Percentiles rank a stretch among this genome's conserved stretches.
phyloP scores from a whole-genome alignment of 2,329 filamentous ascomycete species.

The Delphinella strobiligena region DNA sequence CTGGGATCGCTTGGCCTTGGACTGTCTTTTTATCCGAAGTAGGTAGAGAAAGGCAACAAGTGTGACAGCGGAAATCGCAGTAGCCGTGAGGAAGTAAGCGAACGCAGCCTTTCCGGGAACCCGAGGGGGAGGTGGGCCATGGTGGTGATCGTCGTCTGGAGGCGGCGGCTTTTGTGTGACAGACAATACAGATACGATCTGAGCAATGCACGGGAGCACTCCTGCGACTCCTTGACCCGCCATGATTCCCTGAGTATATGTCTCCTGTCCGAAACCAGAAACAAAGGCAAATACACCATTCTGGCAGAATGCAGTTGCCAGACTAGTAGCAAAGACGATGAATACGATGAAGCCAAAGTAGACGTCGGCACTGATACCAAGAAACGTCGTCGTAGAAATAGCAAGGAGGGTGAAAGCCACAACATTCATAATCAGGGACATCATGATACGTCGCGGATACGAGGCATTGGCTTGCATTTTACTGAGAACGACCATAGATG shows the following conservation, averaged over 20 bases:
- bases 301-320: slow-evolving; percentile 75
- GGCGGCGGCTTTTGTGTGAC: slow-evolving; percentile 29
- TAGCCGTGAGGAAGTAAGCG: slow-evolving; percentile 82
- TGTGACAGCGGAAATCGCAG: slow-evolving; percentile 57
- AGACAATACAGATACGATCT: slow-evolving; percentile 71
- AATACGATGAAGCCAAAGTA: slow-evolving; percentile 76
- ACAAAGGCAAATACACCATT: slow-evolving; percentile 93
- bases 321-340: slow-evolving; percentile 68
- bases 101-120: slow-evolving; percentile 62
- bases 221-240: slow-evolving; percentile 85
- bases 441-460: slow-evolving; percentile 76
- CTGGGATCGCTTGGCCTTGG: slow-evolving; percentile 13
- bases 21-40: slow-evolving; percentile 38
- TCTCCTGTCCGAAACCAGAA: slow-evolving; percentile 67
- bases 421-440: slow-evolving; percentile 67
- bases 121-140: slow-evolving; percentile 18
- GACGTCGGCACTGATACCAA: slow-evolving; percentile 44
- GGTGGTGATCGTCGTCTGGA: slow-evolving; percentile 21
- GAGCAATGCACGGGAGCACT: slow-evolving; percentile 75
- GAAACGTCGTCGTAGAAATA: slow-evolving; percentile 61
- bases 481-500: slow-evolving; percentile 62
- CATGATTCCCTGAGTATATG: slow-evolving; percentile 96
- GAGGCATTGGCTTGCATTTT: slow-evolving; percentile 71
- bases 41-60: slow-evolving; percentile 66
- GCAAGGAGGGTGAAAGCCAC: slow-evolving; percentile 65